These are phyloP conservation scores for Lagenidium giganteum DNA, from an alignment of 352 stramenopile species.

Conservation along the genomic window DNA sequence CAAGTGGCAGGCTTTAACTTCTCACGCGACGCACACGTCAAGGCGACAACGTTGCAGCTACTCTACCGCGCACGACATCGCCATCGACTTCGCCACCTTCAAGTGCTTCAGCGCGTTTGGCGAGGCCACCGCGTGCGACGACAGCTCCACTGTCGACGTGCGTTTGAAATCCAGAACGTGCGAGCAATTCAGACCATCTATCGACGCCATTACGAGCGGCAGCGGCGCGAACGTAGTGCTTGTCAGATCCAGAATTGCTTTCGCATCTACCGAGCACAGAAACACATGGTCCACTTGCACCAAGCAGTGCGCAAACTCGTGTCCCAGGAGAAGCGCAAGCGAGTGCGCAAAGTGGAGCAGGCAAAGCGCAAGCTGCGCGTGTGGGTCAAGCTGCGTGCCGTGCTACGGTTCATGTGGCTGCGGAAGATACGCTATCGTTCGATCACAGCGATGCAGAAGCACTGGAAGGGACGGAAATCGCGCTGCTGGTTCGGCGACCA, in stretches of 20 bases:
- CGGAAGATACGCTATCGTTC: too few species aligned
- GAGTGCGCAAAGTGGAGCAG: slow-evolving; percentile 14
- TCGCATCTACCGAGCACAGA: slow-evolving; percentile 26
- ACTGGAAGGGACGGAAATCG: too few species aligned
- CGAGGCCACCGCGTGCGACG: slow-evolving; percentile 15
- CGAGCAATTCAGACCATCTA: slow-evolving; percentile 26
- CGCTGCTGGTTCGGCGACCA: too few species aligned
- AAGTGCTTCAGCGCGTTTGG: slow-evolving; percentile 27
- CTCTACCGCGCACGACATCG: slow-evolving; percentile 23
- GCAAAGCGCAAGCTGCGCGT: slow-evolving; percentile 11
- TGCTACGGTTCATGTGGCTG: too few species aligned
- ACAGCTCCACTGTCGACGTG: background rate
- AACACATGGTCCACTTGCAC: slow-evolving; percentile 24
- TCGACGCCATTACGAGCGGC: slow-evolving; percentile 11
- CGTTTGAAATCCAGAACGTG: slow-evolving; percentile 18
- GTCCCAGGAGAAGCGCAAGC: slow-evolving; percentile 8
- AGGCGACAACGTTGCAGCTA: slow-evolving; percentile 23
- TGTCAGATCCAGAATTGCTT: slow-evolving; percentile 31
- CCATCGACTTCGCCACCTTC: slow-evolving; percentile 11
- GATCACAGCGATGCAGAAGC: too few species aligned
- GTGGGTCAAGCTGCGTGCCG: slow-evolving; percentile 10
- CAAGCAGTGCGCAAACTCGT: slow-evolving; percentile 22
- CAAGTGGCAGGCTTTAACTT: slow-evolving; percentile 24
- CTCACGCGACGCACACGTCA: slow-evolving; percentile 22
- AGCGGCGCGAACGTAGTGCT: slow-evolving; percentile 13